Evolutionary conservation across 2,329 filamentous ascomycete genomes (phyloP).

Genomic region (Dothistroma pini): DNA sequence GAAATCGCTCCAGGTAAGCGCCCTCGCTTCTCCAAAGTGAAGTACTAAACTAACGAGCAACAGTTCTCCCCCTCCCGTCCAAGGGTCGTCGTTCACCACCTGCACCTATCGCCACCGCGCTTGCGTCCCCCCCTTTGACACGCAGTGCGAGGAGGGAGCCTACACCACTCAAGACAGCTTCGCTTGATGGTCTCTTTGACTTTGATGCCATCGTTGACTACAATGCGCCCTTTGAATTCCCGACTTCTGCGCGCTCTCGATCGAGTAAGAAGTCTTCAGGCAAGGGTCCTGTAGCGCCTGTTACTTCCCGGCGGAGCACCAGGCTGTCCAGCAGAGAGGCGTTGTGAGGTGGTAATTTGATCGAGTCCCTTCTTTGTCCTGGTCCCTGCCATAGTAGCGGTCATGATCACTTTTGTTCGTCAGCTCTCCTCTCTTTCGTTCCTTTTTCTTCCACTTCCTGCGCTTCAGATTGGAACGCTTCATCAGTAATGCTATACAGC

Average conservation of each 20-base stretch:
- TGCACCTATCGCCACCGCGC: background rate
- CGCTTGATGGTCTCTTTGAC: background rate
- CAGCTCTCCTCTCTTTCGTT: background rate
- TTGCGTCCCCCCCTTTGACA: background rate
- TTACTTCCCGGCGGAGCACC: background rate
- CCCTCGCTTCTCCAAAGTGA: background rate
- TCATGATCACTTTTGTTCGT: background rate
- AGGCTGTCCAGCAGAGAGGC: background rate
- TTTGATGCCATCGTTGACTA: background rate
- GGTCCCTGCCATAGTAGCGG: background rate
- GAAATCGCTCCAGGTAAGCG: background rate
- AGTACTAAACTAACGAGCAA: background rate
- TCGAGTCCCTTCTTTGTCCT: background rate
- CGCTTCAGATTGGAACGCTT: background rate
- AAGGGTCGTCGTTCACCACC: background rate
- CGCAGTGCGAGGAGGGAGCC: background rate
- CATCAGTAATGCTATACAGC: slow-evolving; percentile 13
- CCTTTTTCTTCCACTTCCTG: background rate
- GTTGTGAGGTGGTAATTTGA: background rate
- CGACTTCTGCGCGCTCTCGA: background rate
- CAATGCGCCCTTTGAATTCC: background rate
- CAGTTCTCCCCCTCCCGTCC: background rate
- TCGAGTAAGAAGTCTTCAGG: background rate
- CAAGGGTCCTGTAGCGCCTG: background rate
- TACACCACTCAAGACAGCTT: background rate